Evolutionary conservation across 176 grass and related monocot species (phyloP), one percentile per base, ranked within the genome.

Genomic region (Musa itinerans): DNA sequence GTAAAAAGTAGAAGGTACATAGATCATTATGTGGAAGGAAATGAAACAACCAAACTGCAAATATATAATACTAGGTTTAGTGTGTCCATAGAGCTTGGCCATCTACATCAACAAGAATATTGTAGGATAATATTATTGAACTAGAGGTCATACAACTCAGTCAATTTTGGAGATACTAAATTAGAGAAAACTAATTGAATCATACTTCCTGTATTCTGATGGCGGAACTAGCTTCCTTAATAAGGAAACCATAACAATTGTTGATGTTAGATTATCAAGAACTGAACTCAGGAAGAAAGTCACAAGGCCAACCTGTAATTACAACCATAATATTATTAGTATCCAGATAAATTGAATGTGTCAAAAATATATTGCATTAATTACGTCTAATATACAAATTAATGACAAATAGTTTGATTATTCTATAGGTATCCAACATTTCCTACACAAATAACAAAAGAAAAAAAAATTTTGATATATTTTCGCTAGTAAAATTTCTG

Each of bases 201-300:
- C 88, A 81, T 97, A 97, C 94, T 97, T 97, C 79, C 94, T 87
- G 75, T 89, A 97, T 67, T 97, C 94, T 53, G 88, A 89, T 73
- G 85, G 83, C 78, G 90, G 94, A 52, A 89, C 88, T 90, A 97
- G 77, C 82, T 97, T 97, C 55, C 94, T 82, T 78, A 93, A 85
- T 58, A 97, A 80, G 26, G 94, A 97, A 59, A 97, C 88, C 94
- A 97, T 97, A 23, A 97, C 84, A 87, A 97, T 97, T 54, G 94
- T 97, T 16, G 94, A 97, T 27, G 94, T 97, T 70, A 97, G 85
- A 82, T 97, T 98, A 74, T 98, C 94, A 9, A 98, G 88, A 73
- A 98, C 74, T 49, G 84, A 75, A 74, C 94, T 98, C 76, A 98
- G 63, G 76, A 98, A 98, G 78, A 98, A 98, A 56, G 94, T 98